These are phyloP conservation scores for Phylloporus sp. DNA, from an alignment of 768 basidiomycete species.

Conservation along the genomic window DNA sequence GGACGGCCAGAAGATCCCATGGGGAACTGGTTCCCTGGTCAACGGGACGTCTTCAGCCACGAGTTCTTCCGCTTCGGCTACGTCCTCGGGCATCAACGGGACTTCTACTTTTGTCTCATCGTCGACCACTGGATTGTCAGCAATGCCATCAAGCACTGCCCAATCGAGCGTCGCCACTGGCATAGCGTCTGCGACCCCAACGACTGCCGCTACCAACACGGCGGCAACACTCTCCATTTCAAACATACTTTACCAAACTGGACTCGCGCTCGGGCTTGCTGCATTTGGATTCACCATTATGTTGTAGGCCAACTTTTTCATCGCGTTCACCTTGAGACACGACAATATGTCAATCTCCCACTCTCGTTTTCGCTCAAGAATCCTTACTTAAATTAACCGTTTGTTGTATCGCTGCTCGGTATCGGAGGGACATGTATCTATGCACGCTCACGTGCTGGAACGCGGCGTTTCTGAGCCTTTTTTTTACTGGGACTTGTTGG, in stretches of 20 bases:
- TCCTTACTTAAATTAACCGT: no score
- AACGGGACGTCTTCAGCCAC: conserved; percentile 37
- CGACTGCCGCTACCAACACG: conserved; percentile 2
- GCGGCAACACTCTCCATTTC: not conserved
- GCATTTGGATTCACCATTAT: conserved; percentile 15
- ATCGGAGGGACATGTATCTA: not conserved
- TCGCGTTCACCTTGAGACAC: not conserved
- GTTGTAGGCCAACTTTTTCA: conserved; percentile 11
- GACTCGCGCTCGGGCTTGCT: conserved; percentile 16
- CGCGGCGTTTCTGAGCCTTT: not conserved
- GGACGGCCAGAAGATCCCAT: conserved; percentile 46
- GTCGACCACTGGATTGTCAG: not conserved
- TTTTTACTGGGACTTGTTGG: not conserved
- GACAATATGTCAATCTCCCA: not conserved
- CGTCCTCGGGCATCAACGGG: conserved; percentile 5
- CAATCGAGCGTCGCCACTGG: not conserved
- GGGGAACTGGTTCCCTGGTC: conserved; percentile 59
- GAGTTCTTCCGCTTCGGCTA: conserved; percentile 18
- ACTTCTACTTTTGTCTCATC: not conserved
- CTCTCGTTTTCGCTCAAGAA: not conserved
- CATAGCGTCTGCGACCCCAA: not conserved
- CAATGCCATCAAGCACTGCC: not conserved
- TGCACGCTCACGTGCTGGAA: not conserved
- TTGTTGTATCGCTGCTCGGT: not conserved
- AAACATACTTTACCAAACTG: conserved; percentile 11